Base-by-base conservation (phyloP, 176 grass and related monocot genomes). In the Metroxylon sagu region DNA sequence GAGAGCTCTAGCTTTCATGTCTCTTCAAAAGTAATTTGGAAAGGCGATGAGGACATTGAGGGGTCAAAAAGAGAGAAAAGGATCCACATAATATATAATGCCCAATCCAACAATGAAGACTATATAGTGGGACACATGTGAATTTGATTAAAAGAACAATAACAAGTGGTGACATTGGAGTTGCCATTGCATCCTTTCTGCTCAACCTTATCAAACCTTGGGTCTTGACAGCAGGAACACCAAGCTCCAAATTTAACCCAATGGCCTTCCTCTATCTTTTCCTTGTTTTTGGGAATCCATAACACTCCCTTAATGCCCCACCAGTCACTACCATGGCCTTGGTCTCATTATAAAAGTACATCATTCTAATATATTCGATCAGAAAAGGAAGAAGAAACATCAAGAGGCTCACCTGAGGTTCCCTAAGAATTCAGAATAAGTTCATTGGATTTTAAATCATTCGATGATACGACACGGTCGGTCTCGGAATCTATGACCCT, bases 21-120 rank as follows among this genome's bases (percentile, higher is more conserved):
- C 61, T 64, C 59, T 48, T 26, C 52, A 76, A 50, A 43, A 76
- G 29, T 56, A 55, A 76, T 76, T 77, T 61, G 53, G 28, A 70
- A 77, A 62, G 19, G 49, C 39, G 62, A 7, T 54, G 31, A 69
- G 51, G 65, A 70, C 19, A 29, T 56, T 25, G 0, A 70, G n/a
- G 65, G 57, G 74, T 77, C 74, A 77, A 70, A 77, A 77, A 53
- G 74, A 60, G 31, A 56, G 3, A 77, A 69, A 69, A 61, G 26
- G 39, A 70, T 61, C 59, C 59, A 6, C 49, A 77, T 64, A 61
- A 77, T 64, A 61, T 60, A 29, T 43, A 70, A 70, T 70, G 25
- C 52, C 52, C 57, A 59, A 77, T 70, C 56, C 65, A 29, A 70
- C 25, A 54, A 18, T 16, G 18, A 59, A 29, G 48, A 39, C 25